A percentile compares a stretch with the other conserved stretches of the same genome.
Conservation (phyloP, 2,329 filamentous ascomycete species). For the Tolypocladium ophioglossoides region DNA sequence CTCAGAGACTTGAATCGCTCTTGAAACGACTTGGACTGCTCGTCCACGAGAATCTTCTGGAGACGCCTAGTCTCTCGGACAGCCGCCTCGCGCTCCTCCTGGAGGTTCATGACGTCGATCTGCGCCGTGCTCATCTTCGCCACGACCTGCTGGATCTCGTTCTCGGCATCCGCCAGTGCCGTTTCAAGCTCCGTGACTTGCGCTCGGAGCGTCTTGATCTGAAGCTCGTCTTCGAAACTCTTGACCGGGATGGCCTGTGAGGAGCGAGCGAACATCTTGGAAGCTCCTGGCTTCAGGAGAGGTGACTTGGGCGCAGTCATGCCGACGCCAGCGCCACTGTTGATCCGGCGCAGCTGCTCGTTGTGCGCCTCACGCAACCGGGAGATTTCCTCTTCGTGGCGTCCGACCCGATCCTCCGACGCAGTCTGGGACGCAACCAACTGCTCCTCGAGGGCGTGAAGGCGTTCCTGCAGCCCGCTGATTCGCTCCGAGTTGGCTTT, state of each 20-base stretch:
- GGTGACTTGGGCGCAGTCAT: conserved; percentile 21
- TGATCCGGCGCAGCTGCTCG: conserved; percentile 65
- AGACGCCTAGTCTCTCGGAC: conserved; percentile 60
- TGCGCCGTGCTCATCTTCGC: conserved; percentile 71
- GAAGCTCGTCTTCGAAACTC: conserved; percentile 61
- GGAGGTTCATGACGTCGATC: conserved; percentile 72
- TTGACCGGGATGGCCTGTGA: conserved; percentile 45
- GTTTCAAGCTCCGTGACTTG: conserved; percentile 79
- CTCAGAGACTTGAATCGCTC: conserved; percentile 24
- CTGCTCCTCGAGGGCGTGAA: conserved; percentile 75
- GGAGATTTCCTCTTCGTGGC: conserved; percentile 78
- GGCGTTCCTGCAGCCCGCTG: conserved; percentile 67
- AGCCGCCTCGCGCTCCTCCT: conserved; percentile 64
- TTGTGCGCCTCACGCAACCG: conserved; percentile 68
- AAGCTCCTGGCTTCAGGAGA: conserved; percentile 22
- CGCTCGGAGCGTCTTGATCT: conserved; percentile 65
- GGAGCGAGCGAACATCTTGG: conserved; percentile 22
- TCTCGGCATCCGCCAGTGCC: conserved; percentile 47
- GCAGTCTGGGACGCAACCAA: conserved; percentile 73
- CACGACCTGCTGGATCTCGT: conserved; percentile 75
- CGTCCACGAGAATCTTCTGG: conserved; percentile 54
- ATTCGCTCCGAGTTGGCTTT: conserved; percentile 72
- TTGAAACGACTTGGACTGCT: conserved; percentile 42
- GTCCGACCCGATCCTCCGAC: conserved; percentile 72
- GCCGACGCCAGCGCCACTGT: conserved; percentile 28